Base-by-base conservation (phyloP, 1,284 basidiomycete species). In the Schizophyllum commune region DNA sequence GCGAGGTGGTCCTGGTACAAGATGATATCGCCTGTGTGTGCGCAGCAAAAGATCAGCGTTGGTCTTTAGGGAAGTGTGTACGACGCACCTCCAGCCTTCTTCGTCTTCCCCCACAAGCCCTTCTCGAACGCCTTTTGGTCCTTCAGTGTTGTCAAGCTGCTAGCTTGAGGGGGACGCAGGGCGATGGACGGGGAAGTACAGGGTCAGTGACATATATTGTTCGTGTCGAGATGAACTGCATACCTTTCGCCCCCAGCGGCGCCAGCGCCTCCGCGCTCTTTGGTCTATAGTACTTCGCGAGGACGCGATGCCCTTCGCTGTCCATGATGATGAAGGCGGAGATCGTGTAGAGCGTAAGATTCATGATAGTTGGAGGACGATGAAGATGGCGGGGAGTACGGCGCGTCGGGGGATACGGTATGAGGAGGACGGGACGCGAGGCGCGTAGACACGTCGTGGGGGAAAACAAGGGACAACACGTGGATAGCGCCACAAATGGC, bases 111-210 rank as follows among this genome's bases (percentile, higher is more conserved):
- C 82, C 88, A 97, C 53, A 99, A 79, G 1, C 90, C 91, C 79
- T 96, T 96, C 79, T 99, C 97, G 71, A 98, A 98, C 32, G 88
- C 85, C 58, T 92, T 89, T 75, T 98, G 96, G 71, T 99, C 96
- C 75, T 98, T 98, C 68, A 93, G 71, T 15, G 86, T 88, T 19
- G 79, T 71, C 53, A 55, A 9, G 39, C 13, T 17, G 39, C 39
- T 47, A 47, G 39, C 39, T 47, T 47, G 39, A 47, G 19, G 9
- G 53, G 53, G 19, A 11, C 11, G 27, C 53, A 21, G 19, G 53
- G 17, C 13, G 39, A 47, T 47, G 9, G 39, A 47, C 39, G 39
- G 17, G 13, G 17, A 47, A 13, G 17, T 47, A 17, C 39, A 3
- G 5, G 39, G 39, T 47, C 39, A 47, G 39, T 17, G 3, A 17